A percentile compares a stretch with the other conserved stretches of the same genome.
Evolutionary conservation across 2,329 filamentous ascomycete species (phyloP).

Genomic region (Fusarium poae): DNA sequence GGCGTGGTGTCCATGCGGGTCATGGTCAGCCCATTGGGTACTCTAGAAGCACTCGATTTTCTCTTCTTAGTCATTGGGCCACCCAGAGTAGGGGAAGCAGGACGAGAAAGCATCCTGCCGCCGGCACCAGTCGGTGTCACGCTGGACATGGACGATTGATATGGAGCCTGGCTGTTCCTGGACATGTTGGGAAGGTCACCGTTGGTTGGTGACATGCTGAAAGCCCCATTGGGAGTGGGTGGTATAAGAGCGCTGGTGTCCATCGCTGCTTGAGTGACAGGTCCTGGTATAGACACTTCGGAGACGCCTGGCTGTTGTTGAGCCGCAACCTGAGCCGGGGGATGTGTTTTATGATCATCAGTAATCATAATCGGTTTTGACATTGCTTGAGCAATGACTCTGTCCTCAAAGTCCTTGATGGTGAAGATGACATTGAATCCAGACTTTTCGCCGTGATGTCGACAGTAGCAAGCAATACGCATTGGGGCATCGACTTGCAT

Average conservation of each 20-base stretch:
- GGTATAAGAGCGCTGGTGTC: conserved; percentile 53
- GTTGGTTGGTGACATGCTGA: conserved; percentile 70
- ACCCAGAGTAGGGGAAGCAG: conserved; percentile 76
- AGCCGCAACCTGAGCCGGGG: conserved; percentile 48
- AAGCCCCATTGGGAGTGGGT: conserved; percentile 57
- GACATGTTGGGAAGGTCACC: conserved; percentile 73
- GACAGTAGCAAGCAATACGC: conserved; percentile 97
- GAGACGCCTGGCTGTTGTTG: conserved; percentile 49
- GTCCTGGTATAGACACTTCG: conserved; percentile 41
- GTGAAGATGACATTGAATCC: conserved; percentile 96
- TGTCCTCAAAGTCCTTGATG: conserved; percentile 82
- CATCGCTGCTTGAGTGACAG: conserved; percentile 39
- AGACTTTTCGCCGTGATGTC: conserved; percentile 92
- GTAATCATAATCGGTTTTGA: conserved; percentile 95
- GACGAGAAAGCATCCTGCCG: conserved; percentile 71
- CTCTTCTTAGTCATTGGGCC: conserved; percentile 83
- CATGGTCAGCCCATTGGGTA: conserved; percentile 83
- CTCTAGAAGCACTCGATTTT: conserved; percentile 80
- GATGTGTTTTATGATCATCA: conserved; percentile 94
- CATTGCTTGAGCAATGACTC: conserved; percentile 84
- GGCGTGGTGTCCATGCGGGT: conserved; percentile 77
- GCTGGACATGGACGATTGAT: conserved; percentile 50
- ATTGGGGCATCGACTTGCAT: conserved; percentile 89
- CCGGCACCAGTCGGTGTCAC: conserved; percentile 50
- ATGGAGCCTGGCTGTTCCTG: conserved; percentile 60